Conservation (phyloP, 2,329 filamentous ascomycete genomes). For the Fusarium nurragi region DNA sequence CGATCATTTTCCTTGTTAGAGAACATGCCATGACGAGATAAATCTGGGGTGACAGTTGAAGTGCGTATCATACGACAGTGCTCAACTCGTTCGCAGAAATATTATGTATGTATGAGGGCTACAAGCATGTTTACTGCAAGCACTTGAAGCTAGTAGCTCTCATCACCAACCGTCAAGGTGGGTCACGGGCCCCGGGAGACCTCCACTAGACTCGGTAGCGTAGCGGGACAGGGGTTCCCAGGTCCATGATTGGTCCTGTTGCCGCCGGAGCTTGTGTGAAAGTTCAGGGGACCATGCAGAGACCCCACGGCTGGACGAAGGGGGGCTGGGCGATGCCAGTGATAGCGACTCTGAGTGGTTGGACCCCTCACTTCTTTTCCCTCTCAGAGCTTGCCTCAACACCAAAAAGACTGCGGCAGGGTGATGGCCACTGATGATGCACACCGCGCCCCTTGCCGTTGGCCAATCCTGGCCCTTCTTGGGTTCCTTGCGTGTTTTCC, state of each 20-base stretch:
- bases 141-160: not conserved
- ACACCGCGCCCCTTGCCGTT: slow-evolving; percentile 6
- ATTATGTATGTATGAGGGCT: too few species aligned
- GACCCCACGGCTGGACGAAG: too few species aligned
- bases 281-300: slow-evolving; percentile 24
- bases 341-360: slow-evolving; percentile 25
- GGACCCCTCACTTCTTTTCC: slow-evolving; percentile 11
- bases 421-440: too few species aligned
- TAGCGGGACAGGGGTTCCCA: not conserved
- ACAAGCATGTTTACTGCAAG: not conserved
- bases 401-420: not conserved
- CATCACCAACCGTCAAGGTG: too few species aligned
- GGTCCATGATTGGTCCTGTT: slow-evolving; percentile 26
- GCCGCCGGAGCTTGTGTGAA: slow-evolving; percentile 34
- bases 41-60: not conserved
- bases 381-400: slow-evolving; percentile 1
- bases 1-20: not conserved
- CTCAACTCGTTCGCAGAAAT: not conserved
- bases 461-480: not conserved
- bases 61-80: not conserved
- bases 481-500: not conserved
- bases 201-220: not conserved
- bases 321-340: slow-evolving; percentile 18
- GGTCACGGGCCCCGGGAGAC: too few species aligned
- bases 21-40: not conserved